These are phyloP conservation scores for Xylaria curta DNA, from an alignment of 495 filamentous ascomycete species.

Conservation along the genomic window DNA sequence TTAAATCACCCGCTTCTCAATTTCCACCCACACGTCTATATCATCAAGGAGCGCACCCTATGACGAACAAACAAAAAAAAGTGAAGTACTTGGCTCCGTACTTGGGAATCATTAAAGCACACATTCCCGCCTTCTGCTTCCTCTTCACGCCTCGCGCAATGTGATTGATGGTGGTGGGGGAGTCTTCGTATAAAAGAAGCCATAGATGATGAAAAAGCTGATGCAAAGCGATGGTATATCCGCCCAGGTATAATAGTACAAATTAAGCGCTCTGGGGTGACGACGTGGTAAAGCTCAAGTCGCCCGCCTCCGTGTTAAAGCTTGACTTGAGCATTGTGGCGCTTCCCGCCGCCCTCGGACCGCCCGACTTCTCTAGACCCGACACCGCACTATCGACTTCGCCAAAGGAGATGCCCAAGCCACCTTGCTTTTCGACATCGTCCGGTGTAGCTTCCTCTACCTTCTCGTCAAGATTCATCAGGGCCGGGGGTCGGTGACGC, in stretches of 20 bases:
- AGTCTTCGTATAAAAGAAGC: neutral
- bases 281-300: conserved; percentile 16
- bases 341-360: conserved; percentile 45
- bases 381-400: conserved; percentile 59
- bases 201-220: neutral
- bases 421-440: conserved; percentile 41
- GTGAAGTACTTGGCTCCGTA: neutral
- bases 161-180: neutral
- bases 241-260: neutral
- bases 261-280: conserved; percentile 20
- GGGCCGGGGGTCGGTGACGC: conserved; percentile 84
- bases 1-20: conserved; percentile 10
- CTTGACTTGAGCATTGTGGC: conserved; percentile 40
- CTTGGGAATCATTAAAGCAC: neutral
- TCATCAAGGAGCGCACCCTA: conserved; percentile 5
- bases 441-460: conserved; percentile 42
- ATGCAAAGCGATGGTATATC: conserved; percentile 11
- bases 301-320: conserved; percentile 41
- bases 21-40: conserved; percentile 10
- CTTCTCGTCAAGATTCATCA: conserved; percentile 74
- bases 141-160: neutral
- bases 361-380: conserved; percentile 53
- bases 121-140: neutral
- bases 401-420: conserved; percentile 56
- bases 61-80: neutral